Conservation (phyloP, 768 basidiomycete genomes). For the Lactifluus subvellereus region DNA sequence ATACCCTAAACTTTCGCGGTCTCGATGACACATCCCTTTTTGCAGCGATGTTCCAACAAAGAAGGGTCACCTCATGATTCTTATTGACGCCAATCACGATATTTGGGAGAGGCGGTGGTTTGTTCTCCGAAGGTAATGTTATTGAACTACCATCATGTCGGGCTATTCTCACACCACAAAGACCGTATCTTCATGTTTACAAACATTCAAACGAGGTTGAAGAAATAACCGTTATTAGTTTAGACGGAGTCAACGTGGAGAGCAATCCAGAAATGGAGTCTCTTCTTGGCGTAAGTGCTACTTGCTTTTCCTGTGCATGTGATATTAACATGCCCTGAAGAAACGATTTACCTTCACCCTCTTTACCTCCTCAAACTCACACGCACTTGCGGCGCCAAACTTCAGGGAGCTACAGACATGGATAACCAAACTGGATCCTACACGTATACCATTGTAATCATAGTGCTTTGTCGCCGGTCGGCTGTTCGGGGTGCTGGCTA, state of each 20-base stretch:
- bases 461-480: constrained; percentile 2
- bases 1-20: constrained; percentile 4
- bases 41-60: constrained; percentile 75
- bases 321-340: constrained; percentile 36
- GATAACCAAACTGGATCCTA: constrained; percentile 81
- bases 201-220: constrained; percentile 78
- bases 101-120: constrained; percentile 84
- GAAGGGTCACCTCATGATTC: constrained; percentile 74
- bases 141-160: not conserved
- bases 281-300: constrained; percentile 57
- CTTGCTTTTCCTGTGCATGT: not conserved
- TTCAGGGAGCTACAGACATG: constrained; percentile 80
- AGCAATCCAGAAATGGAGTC: constrained; percentile 81
- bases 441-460: constrained; percentile 36
- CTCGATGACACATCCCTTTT: constrained; percentile 1
- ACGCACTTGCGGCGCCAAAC: constrained; percentile 78
- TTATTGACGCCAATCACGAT: constrained; percentile 75
- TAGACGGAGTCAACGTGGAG: constrained; percentile 80
- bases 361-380: constrained; percentile 88
- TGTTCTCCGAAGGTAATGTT: constrained; percentile 67
- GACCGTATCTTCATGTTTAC: constrained; percentile 89
- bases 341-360: constrained; percentile 84
- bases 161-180: constrained; percentile 30
- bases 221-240: constrained; percentile 76
- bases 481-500: constrained; percentile 3